Evolutionary conservation across 2,329 filamentous ascomycete species (phyloP).

Genomic region (Onygena corvina): DNA sequence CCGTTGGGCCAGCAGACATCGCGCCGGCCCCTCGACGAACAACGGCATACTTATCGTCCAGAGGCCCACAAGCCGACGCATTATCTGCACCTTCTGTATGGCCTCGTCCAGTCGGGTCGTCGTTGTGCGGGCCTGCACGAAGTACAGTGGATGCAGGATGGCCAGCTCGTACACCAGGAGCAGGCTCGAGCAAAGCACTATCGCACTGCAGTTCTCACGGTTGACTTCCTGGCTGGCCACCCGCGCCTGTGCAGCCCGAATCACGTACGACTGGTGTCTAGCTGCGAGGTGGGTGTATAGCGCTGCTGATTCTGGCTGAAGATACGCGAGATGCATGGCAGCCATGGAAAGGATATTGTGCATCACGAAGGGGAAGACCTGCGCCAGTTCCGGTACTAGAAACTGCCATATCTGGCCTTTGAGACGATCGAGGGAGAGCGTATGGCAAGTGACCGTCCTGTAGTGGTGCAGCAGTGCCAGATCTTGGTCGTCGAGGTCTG

Average conservation of each 20-base stretch:
- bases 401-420: conserved; percentile 17
- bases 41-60: conserved; percentile 8
- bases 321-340: conserved; percentile 18
- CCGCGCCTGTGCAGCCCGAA: conserved; percentile 6
- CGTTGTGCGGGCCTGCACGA: not conserved
- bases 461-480: conserved; percentile 35
- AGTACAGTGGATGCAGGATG: conserved; percentile 11
- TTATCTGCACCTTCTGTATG: conserved; percentile 7
- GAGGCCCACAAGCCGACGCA: conserved; percentile 8
- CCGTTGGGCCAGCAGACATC: not conserved
- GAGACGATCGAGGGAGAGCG: conserved; percentile 14
- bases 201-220: conserved; percentile 21
- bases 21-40: not conserved
- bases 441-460: conserved; percentile 23
- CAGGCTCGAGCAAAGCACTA: conserved; percentile 23
- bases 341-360: conserved; percentile 20
- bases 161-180: conserved; percentile 23
- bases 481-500: conserved; percentile 22
- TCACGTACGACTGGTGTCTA: conserved; percentile 17
- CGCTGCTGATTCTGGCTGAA: conserved; percentile 13
- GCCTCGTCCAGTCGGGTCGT: not conserved
- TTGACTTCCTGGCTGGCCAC: conserved; percentile 9
- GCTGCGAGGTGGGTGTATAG: conserved; percentile 20
- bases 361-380: conserved; percentile 18
- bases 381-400: conserved; percentile 16